These are phyloP conservation scores for Ambrosiella cleistominuta DNA, from an alignment of 2,329 filamentous ascomycete genomes.

Conservation along the genomic window DNA sequence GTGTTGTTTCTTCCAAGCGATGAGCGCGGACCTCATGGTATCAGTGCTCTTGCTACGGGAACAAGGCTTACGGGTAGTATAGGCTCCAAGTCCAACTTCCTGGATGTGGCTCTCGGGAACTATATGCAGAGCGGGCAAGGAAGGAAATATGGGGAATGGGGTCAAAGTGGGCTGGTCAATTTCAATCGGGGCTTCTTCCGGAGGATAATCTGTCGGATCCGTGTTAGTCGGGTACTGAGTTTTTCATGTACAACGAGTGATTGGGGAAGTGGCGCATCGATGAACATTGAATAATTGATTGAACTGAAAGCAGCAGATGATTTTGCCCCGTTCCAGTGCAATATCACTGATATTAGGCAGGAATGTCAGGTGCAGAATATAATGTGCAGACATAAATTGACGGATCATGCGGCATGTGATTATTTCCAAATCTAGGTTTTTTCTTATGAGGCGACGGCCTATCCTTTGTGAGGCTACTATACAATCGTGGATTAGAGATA, in stretches of 20 bases:
- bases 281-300: too few species aligned
- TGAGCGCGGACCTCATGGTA: constrained; percentile 18
- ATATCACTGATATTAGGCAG: background rate
- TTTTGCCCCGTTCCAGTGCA: background rate
- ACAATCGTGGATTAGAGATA: too few species aligned
- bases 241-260: too few species aligned
- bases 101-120: constrained; percentile 17
- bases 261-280: too few species aligned
- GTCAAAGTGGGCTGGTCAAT: constrained; percentile 3
- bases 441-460: background rate
- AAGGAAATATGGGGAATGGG: background rate
- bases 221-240: background rate
- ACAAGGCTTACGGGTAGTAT: constrained; percentile 17
- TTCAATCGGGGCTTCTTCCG: constrained; percentile 1
- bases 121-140: constrained; percentile 15
- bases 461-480: too few species aligned
- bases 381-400: background rate
- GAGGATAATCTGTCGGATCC: background rate
- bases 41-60: constrained; percentile 14
- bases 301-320: background rate
- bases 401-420: background rate
- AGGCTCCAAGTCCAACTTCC: constrained; percentile 19
- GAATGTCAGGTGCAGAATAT: background rate
- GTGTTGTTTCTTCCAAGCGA: constrained; percentile 19
- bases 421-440: background rate